These are phyloP conservation scores for Kazachstania sp. DNA, from an alignment of 1,139 yeast species.

Conservation along the genomic window DNA sequence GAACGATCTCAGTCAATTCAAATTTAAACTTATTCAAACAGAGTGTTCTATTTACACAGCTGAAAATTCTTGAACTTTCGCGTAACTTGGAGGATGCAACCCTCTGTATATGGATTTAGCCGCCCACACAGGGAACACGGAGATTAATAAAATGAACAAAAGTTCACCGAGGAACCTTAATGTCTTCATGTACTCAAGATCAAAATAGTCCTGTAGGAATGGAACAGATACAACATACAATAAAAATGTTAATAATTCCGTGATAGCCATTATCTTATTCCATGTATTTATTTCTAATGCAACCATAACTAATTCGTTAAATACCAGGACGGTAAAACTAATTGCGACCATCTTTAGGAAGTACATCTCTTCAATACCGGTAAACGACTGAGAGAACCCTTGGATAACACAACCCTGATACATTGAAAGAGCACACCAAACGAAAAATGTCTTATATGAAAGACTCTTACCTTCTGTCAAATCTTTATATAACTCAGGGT, in stretches of 20 bases:
- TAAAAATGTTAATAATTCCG: conserved; percentile 62
- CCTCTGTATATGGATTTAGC: conserved; percentile 65
- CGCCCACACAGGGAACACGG: conserved; percentile 86
- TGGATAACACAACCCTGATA: conserved; percentile 85
- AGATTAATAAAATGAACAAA: conserved; percentile 52
- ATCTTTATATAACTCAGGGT: conserved; percentile 93
- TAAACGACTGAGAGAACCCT: conserved; percentile 65
- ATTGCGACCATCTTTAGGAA: conserved; percentile 78
- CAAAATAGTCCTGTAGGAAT: conserved; percentile 74
- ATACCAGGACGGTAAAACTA: conserved; percentile 68
- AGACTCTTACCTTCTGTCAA: conserved; percentile 80
- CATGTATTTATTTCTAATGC: conserved; percentile 86
- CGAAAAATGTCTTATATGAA: conserved; percentile 78
- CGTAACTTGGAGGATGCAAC: conserved; percentile 89
- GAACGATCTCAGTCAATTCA: too few species aligned
- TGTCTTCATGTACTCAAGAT: conserved; percentile 53
- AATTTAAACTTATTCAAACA: too few species aligned
- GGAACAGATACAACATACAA: conserved; percentile 72
- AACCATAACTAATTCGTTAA: conserved; percentile 90
- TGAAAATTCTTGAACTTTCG: conserved; percentile 72
- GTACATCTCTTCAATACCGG: conserved; percentile 46
- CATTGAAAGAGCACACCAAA: conserved; percentile 82
- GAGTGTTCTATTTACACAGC: conserved; percentile 13
- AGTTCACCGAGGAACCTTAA: conserved; percentile 63
- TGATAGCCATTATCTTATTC: conserved; percentile 68